Percentiles rank a stretch among this genome's conserved stretches.
Evolutionary conservation across 2,329 filamentous ascomycete genomes (phyloP).

Genomic region (Erysiphe pulchra): DNA sequence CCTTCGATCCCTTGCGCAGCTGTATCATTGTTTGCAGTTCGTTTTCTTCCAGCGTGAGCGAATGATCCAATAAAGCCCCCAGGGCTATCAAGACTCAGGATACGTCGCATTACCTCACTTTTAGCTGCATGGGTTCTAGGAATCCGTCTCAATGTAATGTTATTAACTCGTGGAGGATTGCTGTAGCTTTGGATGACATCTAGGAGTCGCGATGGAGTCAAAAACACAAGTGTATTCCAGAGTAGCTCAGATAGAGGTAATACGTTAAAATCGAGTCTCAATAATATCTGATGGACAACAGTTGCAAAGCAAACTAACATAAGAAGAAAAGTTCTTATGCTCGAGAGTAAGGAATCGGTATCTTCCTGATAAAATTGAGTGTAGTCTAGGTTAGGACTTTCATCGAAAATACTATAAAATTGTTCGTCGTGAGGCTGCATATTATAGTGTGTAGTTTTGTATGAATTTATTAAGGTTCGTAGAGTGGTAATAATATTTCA

Average conservation of each 20-base stretch:
- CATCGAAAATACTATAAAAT: conserved; percentile 9
- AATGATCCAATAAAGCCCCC: conserved; percentile 29
- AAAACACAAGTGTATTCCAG: conserved; percentile 33
- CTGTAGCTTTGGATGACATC: conserved; percentile 24
- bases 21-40: conserved; percentile 20
- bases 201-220: conserved; percentile 29
- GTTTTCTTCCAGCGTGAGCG: conserved; percentile 29
- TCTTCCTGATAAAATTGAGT: conserved; percentile 12
- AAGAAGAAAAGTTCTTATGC: conserved; percentile 6
- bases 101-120: conserved; percentile 34
- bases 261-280: conserved; percentile 13
- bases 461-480: too few relatives aligned
- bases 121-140: conserved; percentile 28
- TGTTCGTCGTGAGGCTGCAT: conserved; percentile 9
- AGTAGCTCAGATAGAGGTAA: conserved; percentile 21
- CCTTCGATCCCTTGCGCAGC: conserved; percentile 16
- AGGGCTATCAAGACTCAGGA: conserved; percentile 30
- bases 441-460: conserved; percentile 2
- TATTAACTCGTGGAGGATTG: conserved; percentile 20
- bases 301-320: conserved; percentile 7
- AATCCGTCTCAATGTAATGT: conserved; percentile 14
- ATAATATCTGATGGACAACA: conserved; percentile 11
- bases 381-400: conserved; percentile 10
- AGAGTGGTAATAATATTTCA: too few relatives aligned
- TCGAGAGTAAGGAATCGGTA: conserved; percentile 2